phyloP scores from a whole-genome alignment of 2,329 filamentous ascomycete species.

The Exserohilum turcica region DNA sequence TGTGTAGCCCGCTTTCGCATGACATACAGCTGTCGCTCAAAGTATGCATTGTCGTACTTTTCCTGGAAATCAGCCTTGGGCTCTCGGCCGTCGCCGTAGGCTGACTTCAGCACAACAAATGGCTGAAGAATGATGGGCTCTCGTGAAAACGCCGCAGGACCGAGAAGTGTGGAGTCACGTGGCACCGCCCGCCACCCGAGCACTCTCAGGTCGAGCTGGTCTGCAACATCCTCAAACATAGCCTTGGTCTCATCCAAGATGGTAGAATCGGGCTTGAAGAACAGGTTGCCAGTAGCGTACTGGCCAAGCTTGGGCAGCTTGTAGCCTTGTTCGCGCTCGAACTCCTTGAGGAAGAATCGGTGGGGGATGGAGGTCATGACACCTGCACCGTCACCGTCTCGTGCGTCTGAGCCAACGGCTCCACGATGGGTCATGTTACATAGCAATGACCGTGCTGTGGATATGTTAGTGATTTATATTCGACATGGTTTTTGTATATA shows the following conservation, averaged over 20 bases:
- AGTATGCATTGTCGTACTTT: constrained; percentile 80
- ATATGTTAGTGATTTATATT: constrained; percentile 36
- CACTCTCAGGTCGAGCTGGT: constrained; percentile 83
- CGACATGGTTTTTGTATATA: not conserved
- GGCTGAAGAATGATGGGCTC: constrained; percentile 96
- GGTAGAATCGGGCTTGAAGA: constrained; percentile 96
- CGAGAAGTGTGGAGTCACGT: constrained; percentile 88
- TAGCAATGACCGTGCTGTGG: constrained; percentile 81
- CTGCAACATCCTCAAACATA: constrained; percentile 92
- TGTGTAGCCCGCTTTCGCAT: constrained; percentile 94
- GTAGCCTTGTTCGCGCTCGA: constrained; percentile 86
- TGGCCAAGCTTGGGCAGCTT: constrained; percentile 86
- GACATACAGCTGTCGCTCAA: constrained; percentile 92
- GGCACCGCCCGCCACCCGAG: constrained; percentile 96
- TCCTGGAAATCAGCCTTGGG: constrained; percentile 79
- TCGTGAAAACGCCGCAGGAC: constrained; percentile 88
- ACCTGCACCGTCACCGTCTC: constrained; percentile 97
- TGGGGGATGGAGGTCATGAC: constrained; percentile 99
- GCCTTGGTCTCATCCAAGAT: constrained; percentile 86
- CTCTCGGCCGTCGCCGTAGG: constrained; percentile 80
- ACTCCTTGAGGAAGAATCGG: constrained; percentile 98
- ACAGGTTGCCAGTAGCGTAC: constrained; percentile 96
- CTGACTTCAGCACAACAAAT: constrained; percentile 84
- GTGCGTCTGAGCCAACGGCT: constrained; percentile 95
- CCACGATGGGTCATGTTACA: constrained; percentile 99